A percentile compares a stretch with the other conserved stretches of the same genome.
Conservation (phyloP, 73 alveolate genomes). For the Paraurostyla sp. region DNA sequence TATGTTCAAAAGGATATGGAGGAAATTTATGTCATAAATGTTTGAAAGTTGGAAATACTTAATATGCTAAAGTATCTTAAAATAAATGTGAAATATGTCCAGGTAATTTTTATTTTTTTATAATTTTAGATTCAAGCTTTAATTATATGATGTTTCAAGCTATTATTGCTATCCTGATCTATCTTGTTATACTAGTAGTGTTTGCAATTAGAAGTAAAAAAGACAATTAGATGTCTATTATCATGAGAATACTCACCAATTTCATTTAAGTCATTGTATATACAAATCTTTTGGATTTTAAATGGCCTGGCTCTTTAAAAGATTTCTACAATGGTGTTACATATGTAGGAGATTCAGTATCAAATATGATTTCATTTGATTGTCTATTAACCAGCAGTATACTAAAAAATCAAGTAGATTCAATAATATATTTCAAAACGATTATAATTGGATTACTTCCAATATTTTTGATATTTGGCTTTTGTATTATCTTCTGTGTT, state of each 20-base stretch:
- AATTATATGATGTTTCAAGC: background rate
- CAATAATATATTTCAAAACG: background rate
- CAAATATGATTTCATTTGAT: background rate
- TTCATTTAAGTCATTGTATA: background rate
- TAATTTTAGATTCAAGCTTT: background rate
- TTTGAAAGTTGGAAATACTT: background rate
- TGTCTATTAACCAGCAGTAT: background rate
- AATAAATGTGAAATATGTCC: slow-evolving; percentile 15
- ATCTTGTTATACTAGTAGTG: background rate
- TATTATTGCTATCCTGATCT: background rate
- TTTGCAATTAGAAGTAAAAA: background rate
- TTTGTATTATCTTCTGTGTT: background rate
- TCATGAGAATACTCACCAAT: slow-evolving; percentile 34
- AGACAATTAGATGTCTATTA: background rate
- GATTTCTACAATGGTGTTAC: background rate
- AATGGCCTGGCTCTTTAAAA: background rate
- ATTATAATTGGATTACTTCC: slow-evolving; percentile 9
- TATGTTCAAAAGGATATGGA: slow-evolving; percentile 5
- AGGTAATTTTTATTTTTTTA: background rate
- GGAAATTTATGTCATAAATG: slow-evolving; percentile 12
- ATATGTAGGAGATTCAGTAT: slow-evolving; percentile 9
- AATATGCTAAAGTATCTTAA: background rate
- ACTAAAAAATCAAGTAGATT: background rate
- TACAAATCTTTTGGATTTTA: background rate
- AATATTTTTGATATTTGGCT: background rate